Base-by-base conservation (phyloP, 805 yeast genomes). In the Lipomyces kockii region DNA sequence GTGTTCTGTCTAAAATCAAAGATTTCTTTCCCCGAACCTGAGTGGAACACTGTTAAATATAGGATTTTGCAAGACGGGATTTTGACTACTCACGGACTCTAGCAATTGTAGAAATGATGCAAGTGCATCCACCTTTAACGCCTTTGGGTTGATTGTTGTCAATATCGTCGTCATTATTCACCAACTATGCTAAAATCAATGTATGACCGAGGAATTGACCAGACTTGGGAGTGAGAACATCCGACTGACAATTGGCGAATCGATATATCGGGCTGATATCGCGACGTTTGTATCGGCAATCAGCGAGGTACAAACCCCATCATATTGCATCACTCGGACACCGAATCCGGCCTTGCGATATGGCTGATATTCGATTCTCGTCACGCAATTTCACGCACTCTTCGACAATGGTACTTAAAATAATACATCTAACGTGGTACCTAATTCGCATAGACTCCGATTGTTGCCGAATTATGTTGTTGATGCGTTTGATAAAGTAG, bases 1-100 rank as follows among this genome's bases (percentile, higher is more conserved):
- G 74, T 3, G 77, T 73, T 39, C 79, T 79, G 67, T 88, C 89
- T 43, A 87, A 75, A 17, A 83, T 71, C 63, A 84, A 61, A 54
- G 76, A 55, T 71, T 79, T 77, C 54, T 74, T 76, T 17, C 71
- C 77, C 27, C 64, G 66, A 3, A 71, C 72, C 75, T 71, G 17
- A 17, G 32, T 4, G 43, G 14, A 14, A 3, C 17, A 3, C 46
- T 3, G 39, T 54, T 54, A 54, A 17, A 3, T 37, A n/a, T n/a
- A 11, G n/a, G 14, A 25, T 2, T 7, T 51, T 58, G n/a, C n/a
- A 14, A 25, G 55, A 25, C 11, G 34, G 14, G 35, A 49, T 9
- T 9, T 12, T 12, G 2, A 25, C 3, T 37, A 65, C 72, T n/a
- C 46, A 76, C 76, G 6, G 74, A 65, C 61, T 76, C 79, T 17